Conservation (phyloP, 495 filamentous ascomycete genomes). For the Penicillium parvum region DNA sequence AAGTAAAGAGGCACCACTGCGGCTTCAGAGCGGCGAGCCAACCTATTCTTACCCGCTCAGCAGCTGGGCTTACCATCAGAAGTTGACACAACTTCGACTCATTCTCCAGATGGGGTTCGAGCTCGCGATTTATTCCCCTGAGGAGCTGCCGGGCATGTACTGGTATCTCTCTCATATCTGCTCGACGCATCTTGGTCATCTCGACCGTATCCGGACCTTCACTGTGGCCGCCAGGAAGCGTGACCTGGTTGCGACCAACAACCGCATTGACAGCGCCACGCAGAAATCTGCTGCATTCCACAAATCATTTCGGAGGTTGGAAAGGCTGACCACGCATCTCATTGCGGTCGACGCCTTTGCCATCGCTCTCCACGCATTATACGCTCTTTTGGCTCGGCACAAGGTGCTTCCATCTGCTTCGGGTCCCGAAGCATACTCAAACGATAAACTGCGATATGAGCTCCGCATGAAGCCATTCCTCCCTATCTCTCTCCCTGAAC, state of each 20-base stretch:
- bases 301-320: constrained; percentile 55
- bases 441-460: constrained; percentile 69
- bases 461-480: constrained; percentile 88
- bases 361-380: constrained; percentile 62
- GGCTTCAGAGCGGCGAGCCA: constrained; percentile 40
- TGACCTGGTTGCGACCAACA: constrained; percentile 15
- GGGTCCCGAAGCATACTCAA: constrained; percentile 64
- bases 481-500: constrained; percentile 60
- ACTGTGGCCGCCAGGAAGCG: constrained; percentile 33
- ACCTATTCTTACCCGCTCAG: constrained; percentile 69
- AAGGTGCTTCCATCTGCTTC: constrained; percentile 48
- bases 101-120: constrained; percentile 95
- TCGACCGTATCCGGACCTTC: constrained; percentile 69
- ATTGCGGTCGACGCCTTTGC: constrained; percentile 67
- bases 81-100: constrained; percentile 79
- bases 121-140: constrained; percentile 78
- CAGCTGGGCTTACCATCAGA: constrained; percentile 86
- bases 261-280: constrained; percentile 1
- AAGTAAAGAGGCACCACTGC: constrained; percentile 56
- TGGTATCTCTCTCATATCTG: constrained; percentile 61
- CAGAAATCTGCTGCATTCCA: constrained; percentile 39
- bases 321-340: constrained; percentile 60
- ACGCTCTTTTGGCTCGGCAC: constrained; percentile 60
- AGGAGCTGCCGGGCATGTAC: constrained; percentile 88
- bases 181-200: constrained; percentile 49